phyloP scores from a whole-genome alignment of 192 early-diverging fungal genomes.

The Backusella liffmaniae region DNA sequence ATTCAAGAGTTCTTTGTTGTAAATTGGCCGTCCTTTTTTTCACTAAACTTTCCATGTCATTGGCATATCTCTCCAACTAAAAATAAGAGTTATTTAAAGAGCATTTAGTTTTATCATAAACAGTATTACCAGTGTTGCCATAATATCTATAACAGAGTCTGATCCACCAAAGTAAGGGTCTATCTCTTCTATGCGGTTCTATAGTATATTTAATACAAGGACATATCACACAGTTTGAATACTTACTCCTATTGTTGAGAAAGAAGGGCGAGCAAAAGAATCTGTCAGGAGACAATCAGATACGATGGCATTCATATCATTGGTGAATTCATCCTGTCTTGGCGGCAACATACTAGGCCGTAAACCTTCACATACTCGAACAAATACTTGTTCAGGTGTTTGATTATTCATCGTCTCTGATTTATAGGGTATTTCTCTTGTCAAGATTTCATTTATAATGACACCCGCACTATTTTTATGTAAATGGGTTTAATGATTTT shows the following conservation, averaged over 20 bases:
- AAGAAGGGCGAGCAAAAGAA: slow-evolving; percentile 1
- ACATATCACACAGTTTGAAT: not conserved
- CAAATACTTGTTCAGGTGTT: not conserved
- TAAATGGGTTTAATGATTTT: no score
- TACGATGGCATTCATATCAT: slow-evolving; percentile 8
- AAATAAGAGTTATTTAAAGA: not conserved
- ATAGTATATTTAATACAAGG: slow-evolving; percentile 2
- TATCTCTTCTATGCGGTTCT: slow-evolving; percentile 13
- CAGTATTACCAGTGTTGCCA: slow-evolving; percentile 38
- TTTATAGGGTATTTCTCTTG: slow-evolving; percentile 37
- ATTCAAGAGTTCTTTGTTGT: slow-evolving; percentile 40
- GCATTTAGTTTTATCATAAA: not conserved
- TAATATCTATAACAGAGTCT: slow-evolving; percentile 29
- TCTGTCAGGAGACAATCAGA: not conserved
- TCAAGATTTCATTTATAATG: slow-evolving; percentile 48
- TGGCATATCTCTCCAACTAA: slow-evolving; percentile 45
- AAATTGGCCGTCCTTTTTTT: slow-evolving; percentile 38
- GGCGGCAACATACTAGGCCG: not conserved
- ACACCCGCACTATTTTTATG: slow-evolving; percentile 34
- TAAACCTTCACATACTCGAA: not conserved
- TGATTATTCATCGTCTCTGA: slow-evolving; percentile 8
- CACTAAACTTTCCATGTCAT: slow-evolving; percentile 47
- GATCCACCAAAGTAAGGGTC: slow-evolving; percentile 4
- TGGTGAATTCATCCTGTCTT: not conserved
- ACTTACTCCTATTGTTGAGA: slow-evolving; percentile 14